Evolutionary conservation across 768 basidiomycete species (phyloP), one percentile per base, ranked within the genome.

Genomic region (Rickenella mellea): DNA sequence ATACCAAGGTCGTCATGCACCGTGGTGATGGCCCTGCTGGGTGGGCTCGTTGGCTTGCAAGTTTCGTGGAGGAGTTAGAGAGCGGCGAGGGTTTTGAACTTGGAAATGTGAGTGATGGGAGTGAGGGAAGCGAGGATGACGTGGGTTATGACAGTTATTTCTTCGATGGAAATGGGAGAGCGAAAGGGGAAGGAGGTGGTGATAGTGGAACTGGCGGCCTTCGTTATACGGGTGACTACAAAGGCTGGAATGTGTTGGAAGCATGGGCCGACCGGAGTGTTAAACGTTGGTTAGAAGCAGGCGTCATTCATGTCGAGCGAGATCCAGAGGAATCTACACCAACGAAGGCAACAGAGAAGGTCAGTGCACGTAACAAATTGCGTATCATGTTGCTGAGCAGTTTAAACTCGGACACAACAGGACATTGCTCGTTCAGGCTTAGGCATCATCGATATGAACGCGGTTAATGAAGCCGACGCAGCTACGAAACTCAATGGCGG

Each of bases 1-100:
- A 99, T 62, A 85, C 90, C 9, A 99, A 99, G 58, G 88, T 96
- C 27, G 93, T 98, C 30, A 68, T 98, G 35, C 97, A 84, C 80
- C 71, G 75, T 40, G 96, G 96, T 6, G 91, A 97, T 44, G 91
- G 92, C 6, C 71, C 75, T 12, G 80, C 74, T 8, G 96, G 94
- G 4, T 99, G 96, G 94, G 96, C 89, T 27, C 79, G 80, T 54
- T 99, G 92, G 90, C 64, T 98, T 40, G 80, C 90, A 4, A 70
- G 69, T 42, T 97, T 98, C 53, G 91, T 78, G 1, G 94, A 98
- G 22, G 92, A 97, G 38, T 60, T 99, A 17, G 94, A 98, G 66
- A 77, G 65, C 39, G 89, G 91, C 4, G 91, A 94, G 49, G 85
- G 86, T 6, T 91, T 75, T 60, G 91, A 92, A 60, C 67, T 91